Evolutionary conservation across 495 filamentous ascomycete species (phyloP).

Genomic region (Penicillium lagena): DNA sequence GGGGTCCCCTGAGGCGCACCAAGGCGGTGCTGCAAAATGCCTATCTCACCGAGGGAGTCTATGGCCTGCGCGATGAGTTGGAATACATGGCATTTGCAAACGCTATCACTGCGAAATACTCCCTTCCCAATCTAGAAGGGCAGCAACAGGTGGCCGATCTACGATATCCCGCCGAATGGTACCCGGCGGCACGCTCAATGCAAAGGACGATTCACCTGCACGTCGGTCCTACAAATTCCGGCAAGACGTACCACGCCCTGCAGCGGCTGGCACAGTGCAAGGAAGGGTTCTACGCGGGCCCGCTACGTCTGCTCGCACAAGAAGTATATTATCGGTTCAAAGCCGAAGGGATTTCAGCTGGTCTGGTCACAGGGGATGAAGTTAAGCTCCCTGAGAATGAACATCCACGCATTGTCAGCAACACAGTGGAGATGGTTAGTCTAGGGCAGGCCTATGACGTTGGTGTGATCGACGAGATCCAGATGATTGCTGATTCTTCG

Average conservation of each 20-base stretch:
- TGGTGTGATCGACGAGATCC: constrained; percentile 95
- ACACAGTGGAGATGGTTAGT: constrained; percentile 95
- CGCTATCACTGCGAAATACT: constrained; percentile 34
- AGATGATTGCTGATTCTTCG: constrained; percentile 79
- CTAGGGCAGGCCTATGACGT: constrained; percentile 68
- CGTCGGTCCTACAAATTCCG: constrained; percentile 96
- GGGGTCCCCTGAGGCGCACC: constrained; percentile 15
- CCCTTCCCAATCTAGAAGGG: constrained; percentile 40
- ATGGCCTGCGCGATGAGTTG: constrained; percentile 49
- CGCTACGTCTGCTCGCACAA: constrained; percentile 83
- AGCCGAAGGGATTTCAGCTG: constrained; percentile 64
- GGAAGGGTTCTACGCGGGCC: constrained; percentile 84
- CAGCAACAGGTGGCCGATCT: constrained; percentile 70
- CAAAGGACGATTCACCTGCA: constrained; percentile 86
- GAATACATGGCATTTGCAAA: constrained; percentile 54
- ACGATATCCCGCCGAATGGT: constrained; percentile 87
- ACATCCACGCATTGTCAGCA: constrained; percentile 57
- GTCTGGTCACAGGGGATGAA: constrained; percentile 90
- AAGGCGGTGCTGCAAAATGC: constrained; percentile 44
- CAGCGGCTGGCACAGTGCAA: constrained; percentile 73
- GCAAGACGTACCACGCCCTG: constrained; percentile 94
- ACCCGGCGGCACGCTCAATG: constrained; percentile 66
- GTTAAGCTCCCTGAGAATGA: constrained; percentile 47
- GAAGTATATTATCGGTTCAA: constrained; percentile 83
- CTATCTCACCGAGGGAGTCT: constrained; percentile 41